Evolutionary conservation across 169 alveolate species (phyloP).

Genomic region (Plasmodium vinckei): DNA sequence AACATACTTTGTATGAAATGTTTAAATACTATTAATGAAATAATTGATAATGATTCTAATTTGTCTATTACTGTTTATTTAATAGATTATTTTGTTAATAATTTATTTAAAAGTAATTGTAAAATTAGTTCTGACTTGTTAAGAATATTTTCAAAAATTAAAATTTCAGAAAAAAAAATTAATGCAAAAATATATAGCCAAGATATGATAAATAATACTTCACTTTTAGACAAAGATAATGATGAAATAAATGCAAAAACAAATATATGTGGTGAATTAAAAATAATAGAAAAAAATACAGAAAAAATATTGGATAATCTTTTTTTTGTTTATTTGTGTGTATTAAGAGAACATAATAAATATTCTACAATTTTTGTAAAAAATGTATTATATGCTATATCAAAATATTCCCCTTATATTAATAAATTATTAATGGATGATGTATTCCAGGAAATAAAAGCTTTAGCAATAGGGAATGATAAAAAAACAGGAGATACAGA

Average conservation of each 20-base stretch:
- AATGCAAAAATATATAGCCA: conserved; percentile 43
- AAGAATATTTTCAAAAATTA: conserved; percentile 37
- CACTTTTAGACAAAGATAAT: background rate
- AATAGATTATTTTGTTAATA: conserved; percentile 30
- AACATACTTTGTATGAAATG: conserved; percentile 45
- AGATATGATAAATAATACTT: background rate
- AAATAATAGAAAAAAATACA: conserved; percentile 46
- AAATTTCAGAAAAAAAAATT: conserved; percentile 45
- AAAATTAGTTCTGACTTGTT: conserved; percentile 33
- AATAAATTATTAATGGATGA: conserved; percentile 74
- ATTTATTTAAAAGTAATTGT: conserved; percentile 32
- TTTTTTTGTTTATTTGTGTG: conserved; percentile 55
- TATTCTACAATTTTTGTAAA: conserved; percentile 35
- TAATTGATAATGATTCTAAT: conserved; percentile 58
- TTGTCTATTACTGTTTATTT: conserved; percentile 25
- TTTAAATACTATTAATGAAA: conserved; percentile 33
- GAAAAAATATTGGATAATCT: conserved; percentile 64
- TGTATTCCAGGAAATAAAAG: conserved; percentile 40
- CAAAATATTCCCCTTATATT: conserved; percentile 46
- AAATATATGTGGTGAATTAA: conserved; percentile 58
- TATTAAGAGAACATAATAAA: conserved; percentile 36
- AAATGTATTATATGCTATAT: conserved; percentile 32
- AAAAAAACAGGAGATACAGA: background rate
- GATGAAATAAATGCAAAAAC: conserved; percentile 34
- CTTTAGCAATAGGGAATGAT: conserved; percentile 12